phyloP scores from a whole-genome alignment of 139 green algal species.

The Haematococcus lacustris region DNA sequence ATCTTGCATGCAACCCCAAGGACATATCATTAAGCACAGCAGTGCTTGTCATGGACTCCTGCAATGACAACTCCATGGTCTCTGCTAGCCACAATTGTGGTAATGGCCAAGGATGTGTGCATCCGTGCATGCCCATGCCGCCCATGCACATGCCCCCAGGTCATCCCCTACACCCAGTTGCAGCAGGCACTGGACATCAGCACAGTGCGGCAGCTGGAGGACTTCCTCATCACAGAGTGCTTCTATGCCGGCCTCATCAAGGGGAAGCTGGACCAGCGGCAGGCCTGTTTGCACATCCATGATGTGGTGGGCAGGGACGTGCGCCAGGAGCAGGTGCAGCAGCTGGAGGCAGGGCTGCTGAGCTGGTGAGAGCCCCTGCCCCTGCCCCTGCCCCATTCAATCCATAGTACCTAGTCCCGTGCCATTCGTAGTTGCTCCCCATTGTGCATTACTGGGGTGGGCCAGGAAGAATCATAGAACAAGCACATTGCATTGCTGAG shows the following conservation, averaged over 20 bases:
- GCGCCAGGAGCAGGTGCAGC: conserved; percentile 32
- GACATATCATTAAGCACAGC: too few species aligned
- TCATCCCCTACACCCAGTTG: conserved; percentile 60
- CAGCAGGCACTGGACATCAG: conserved; percentile 55
- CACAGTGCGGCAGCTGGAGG: conserved; percentile 77
- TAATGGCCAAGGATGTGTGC: too few species aligned
- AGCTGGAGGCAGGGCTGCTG: conserved; percentile 34
- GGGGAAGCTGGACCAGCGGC: conserved; percentile 76
- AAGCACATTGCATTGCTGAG: not conserved
- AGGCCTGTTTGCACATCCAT: conserved; percentile 47
- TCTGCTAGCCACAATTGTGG: too few species aligned
- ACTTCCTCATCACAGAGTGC: conserved; percentile 87
- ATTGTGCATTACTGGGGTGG: not conserved
- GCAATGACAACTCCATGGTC: too few species aligned
- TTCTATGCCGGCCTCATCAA: conserved; percentile 64
- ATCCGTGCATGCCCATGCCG: too few species aligned
- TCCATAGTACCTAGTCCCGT: too few species aligned
- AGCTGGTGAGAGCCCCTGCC: conserved; percentile 45
- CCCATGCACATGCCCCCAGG: too few species aligned
- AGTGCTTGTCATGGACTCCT: too few species aligned
- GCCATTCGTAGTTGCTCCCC: too few species aligned
- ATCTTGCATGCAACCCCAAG: too few species aligned
- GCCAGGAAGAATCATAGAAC: not conserved
- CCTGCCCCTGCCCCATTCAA: too few species aligned
- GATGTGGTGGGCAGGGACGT: conserved; percentile 53